These are phyloP conservation scores for Bimuria novae-zelandiae DNA, from an alignment of 2,329 filamentous ascomycete species.

Conservation along the genomic window DNA sequence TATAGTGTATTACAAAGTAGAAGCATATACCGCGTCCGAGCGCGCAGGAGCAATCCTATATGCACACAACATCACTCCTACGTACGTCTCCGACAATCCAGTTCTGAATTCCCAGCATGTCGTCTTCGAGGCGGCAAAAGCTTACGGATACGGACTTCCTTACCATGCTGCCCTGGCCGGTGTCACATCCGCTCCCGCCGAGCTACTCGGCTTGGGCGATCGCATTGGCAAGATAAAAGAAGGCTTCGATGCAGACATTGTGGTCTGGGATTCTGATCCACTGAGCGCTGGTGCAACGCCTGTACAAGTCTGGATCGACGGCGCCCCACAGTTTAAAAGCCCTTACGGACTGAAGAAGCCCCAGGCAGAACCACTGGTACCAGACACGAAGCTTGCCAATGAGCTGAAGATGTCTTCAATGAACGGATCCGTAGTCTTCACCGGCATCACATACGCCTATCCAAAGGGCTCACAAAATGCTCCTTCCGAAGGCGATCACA, in stretches of 20 bases:
- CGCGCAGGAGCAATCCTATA: constrained; percentile 69
- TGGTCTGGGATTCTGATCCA: constrained; percentile 51
- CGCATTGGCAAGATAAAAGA: constrained; percentile 48
- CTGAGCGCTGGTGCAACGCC: constrained; percentile 47
- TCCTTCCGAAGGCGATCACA: background rate
- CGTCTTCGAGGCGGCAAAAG: constrained; percentile 60
- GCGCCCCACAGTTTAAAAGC: constrained; percentile 55
- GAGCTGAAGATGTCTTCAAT: constrained; percentile 38
- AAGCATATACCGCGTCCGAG: constrained; percentile 68
- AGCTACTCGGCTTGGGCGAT: constrained; percentile 46
- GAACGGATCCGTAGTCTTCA: constrained; percentile 57
- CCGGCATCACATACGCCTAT: constrained; percentile 57
- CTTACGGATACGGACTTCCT: constrained; percentile 48
- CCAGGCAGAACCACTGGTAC: constrained; percentile 40
- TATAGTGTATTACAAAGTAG: constrained; percentile 69
- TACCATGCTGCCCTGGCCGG: constrained; percentile 49
- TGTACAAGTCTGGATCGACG: constrained; percentile 51
- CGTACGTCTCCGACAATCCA: constrained; percentile 74
- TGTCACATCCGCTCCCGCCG: constrained; percentile 48
- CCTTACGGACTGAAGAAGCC: constrained; percentile 30
- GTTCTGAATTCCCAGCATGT: constrained; percentile 73
- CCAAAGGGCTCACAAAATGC: background rate
- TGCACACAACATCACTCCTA: constrained; percentile 66
- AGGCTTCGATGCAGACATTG: constrained; percentile 50
- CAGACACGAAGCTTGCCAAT: constrained; percentile 48